A percentile compares a stretch with the other conserved stretches of the same genome.
Evolutionary conservation across 108 stramenopile genomes (phyloP).

Genomic region (Pseudonitzschia delicatissima): DNA sequence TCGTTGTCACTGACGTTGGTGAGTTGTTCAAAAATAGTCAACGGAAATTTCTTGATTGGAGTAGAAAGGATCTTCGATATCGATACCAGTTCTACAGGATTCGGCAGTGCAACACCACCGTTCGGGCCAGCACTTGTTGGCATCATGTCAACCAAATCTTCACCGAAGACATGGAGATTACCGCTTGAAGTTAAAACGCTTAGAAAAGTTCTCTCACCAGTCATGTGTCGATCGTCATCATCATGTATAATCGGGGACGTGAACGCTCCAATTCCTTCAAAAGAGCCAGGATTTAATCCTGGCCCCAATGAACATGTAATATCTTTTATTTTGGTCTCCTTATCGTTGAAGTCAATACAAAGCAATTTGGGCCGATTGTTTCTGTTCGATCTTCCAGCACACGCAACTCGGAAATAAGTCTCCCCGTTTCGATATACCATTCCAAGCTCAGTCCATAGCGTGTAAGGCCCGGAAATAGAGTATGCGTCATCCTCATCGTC

Average conservation of each 20-base stretch:
- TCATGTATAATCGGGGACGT: slow-evolving; percentile 17
- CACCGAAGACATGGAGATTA: slow-evolving; percentile 55
- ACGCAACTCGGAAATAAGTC: slow-evolving; percentile 51
- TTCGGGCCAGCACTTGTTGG: not conserved
- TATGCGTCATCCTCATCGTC: slow-evolving; percentile 19
- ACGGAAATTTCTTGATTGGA: slow-evolving; percentile 23
- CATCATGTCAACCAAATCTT: slow-evolving; percentile 29
- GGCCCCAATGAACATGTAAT: slow-evolving; percentile 33
- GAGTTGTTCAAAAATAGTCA: slow-evolving; percentile 61
- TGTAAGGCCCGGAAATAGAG: slow-evolving; percentile 54
- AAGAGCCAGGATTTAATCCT: slow-evolving; percentile 40
- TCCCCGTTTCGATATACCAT: slow-evolving; percentile 33
- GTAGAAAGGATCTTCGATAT: not conserved
- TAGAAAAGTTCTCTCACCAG: slow-evolving; percentile 54
- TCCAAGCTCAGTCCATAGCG: slow-evolving; percentile 66
- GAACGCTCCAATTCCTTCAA: slow-evolving; percentile 60
- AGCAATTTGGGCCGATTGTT: slow-evolving; percentile 53
- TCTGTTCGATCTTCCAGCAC: slow-evolving; percentile 45
- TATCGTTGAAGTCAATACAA: slow-evolving; percentile 66
- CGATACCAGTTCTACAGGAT: not conserved
- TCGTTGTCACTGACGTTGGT: slow-evolving; percentile 56
- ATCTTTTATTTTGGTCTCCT: slow-evolving; percentile 44
- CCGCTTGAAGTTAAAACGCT: slow-evolving; percentile 52
- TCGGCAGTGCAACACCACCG: not conserved
- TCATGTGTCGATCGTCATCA: not conserved